Base-by-base conservation (phyloP, 2,329 filamentous ascomycete species). In the Colletotrichum gloeosporioides region DNA sequence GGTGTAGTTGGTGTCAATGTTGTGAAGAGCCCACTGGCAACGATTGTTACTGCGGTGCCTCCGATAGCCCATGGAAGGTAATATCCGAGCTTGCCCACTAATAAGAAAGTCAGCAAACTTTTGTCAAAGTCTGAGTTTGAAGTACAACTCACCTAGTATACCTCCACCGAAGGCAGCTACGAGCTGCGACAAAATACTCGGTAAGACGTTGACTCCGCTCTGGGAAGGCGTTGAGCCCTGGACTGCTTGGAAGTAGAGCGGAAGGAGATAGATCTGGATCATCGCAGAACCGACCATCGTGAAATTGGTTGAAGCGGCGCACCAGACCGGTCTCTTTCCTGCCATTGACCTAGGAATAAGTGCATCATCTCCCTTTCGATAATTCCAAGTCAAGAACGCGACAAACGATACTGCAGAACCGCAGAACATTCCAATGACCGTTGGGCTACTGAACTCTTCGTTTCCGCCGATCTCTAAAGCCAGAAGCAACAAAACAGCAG, bases 231-330 rank as follows among this genome's bases (percentile, higher is more conserved):
- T 71, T 6, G 27, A 16, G 10, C 75, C 71, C 16, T 57, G 61
- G 1, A 75, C 71, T 4, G 71, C 80, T 79, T 87, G 83, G 78
- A 87, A 85, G 78, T 83, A 86, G 44, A 86, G 79, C 2, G 85
- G 83, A 27, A 86, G 72, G 59, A 83, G 82, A 68, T 80, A 84
- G 2, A 79, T 76, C 13, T 78, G 75, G 31, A 79, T 44, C 70
- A 69, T 76, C 0, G 73, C 64, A 15, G 70, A 73, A 15, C 74
- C 74, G 16, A 74, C 25, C 22, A 73, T 27, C 2, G 70, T 55
- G 80, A 88, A 88, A 81, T 85, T 89, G 34, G 82, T 80, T 4
- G 86, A 86, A 0, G 82, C 84, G 39, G 87, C 84, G 79, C 87
- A 84, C 49, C 71, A 69, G 7, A 82, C 76, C 18, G 76, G 73